phyloP scores from a whole-genome alignment of 2,329 filamentous ascomycete species.

The Pseudogymnoascus sp. region DNA sequence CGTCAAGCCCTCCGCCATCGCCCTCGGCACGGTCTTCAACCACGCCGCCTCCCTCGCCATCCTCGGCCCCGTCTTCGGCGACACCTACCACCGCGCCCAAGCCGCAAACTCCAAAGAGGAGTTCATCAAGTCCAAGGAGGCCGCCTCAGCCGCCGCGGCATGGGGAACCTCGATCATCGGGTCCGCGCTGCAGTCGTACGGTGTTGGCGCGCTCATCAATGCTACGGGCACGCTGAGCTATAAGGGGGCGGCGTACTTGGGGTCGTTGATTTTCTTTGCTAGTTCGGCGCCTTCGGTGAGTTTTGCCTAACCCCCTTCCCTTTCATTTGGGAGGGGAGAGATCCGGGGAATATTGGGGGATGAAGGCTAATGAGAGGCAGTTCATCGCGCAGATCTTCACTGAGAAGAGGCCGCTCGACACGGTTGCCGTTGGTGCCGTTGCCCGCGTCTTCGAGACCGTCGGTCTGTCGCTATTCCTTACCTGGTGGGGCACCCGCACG shows the following conservation, averaged over 20 bases:
- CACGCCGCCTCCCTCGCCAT: constrained; percentile 85
- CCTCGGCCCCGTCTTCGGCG: constrained; percentile 82
- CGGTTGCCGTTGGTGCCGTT: constrained; percentile 74
- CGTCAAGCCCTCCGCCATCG: constrained; percentile 97
- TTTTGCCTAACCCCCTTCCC: constrained; percentile 21
- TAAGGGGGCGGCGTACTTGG: constrained; percentile 94
- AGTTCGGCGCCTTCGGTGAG: constrained; percentile 79
- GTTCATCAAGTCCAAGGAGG: constrained; percentile 90
- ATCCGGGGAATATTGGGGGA: background rate
- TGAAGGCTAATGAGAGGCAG: constrained; percentile 37
- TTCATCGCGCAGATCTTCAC: constrained; percentile 79
- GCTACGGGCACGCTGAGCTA: constrained; percentile 91
- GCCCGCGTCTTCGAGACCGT: constrained; percentile 89
- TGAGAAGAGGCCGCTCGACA: constrained; percentile 88
- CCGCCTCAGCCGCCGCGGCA: constrained; percentile 74
- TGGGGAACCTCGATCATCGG: constrained; percentile 88
- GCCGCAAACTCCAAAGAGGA: constrained; percentile 90
- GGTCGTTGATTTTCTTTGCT: constrained; percentile 83
- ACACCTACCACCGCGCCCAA: constrained; percentile 90
- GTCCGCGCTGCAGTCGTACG: constrained; percentile 82
- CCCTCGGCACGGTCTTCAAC: constrained; percentile 92
- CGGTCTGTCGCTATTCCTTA: constrained; percentile 83
- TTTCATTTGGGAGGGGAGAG: background rate
- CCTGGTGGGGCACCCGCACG: constrained; percentile 95
- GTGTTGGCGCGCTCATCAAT: constrained; percentile 84